These are phyloP conservation scores for Somion occarium DNA, from an alignment of 1,284 basidiomycete species.

Conservation along the genomic window DNA sequence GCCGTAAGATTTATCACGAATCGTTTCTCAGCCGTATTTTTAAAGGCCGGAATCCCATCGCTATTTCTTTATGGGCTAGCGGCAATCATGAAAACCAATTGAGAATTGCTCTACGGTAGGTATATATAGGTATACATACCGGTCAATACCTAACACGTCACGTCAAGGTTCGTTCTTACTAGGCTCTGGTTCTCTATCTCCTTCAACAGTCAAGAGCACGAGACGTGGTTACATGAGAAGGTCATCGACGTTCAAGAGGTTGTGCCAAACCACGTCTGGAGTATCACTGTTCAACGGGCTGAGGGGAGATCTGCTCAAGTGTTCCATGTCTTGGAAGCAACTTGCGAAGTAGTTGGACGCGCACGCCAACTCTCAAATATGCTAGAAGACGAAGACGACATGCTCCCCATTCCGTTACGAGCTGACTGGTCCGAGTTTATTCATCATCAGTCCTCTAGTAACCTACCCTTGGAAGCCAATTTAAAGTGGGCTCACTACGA, in stretches of 20 bases:
- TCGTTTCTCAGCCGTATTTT: constrained; percentile 46
- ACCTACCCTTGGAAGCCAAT: constrained; percentile 27
- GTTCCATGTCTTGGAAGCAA: constrained; percentile 55
- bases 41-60: constrained; percentile 31
- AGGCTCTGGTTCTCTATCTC: constrained; percentile 60
- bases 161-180: constrained; percentile 53
- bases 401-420: constrained; percentile 32
- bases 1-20: constrained; percentile 33
- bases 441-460: constrained; percentile 10
- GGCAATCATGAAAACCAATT: constrained; percentile 55
- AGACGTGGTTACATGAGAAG: constrained; percentile 29
- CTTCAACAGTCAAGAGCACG: constrained; percentile 31
- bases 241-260: constrained; percentile 46
- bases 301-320: constrained; percentile 1
- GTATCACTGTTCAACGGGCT: constrained; percentile 33
- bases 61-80: constrained; percentile 49
- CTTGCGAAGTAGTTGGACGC: constrained; percentile 64
- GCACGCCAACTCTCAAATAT: constrained; percentile 7
- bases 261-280: constrained; percentile 57
- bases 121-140: no score
- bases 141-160: constrained; percentile 6
- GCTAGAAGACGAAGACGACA: background rate
- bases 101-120: constrained; percentile 51
- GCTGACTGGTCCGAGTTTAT: constrained; percentile 65
- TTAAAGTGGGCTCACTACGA: constrained; percentile 62